A percentile compares a stretch with the other conserved stretches of the same genome.
phyloP scores from a whole-genome alignment of 805 yeast genomes.

The Saccharomycopsis sp. region DNA sequence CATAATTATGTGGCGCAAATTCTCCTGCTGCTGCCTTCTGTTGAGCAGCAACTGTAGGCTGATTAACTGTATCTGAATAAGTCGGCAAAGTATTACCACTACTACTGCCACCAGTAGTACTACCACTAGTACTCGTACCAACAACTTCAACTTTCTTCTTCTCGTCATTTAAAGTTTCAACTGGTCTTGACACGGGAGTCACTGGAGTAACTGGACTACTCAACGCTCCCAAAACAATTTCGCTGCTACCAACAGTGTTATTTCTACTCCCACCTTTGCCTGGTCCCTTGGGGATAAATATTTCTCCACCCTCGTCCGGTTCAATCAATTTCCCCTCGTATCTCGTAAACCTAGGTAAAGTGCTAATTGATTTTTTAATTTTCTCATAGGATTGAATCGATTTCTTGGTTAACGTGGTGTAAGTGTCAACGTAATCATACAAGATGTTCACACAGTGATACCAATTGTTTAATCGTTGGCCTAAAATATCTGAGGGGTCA shows the following conservation, averaged over 20 bases:
- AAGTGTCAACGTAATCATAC: conserved; percentile 20
- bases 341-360: conserved; percentile 19
- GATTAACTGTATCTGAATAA: conserved; percentile 8
- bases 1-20: conserved; percentile 19
- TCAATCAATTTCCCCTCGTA: conserved; percentile 15
- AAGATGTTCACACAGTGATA: conserved; percentile 16
- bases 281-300: conserved; percentile 12
- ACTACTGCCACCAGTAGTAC: neutral
- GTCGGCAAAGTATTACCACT: conserved; percentile 10
- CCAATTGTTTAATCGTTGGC: conserved; percentile 18
- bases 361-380: conserved; percentile 18
- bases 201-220: conserved; percentile 2
- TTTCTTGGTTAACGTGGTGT: conserved; percentile 17
- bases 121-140: neutral
- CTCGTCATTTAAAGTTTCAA: too few relatives aligned
- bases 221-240: conserved; percentile 20
- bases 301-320: conserved; percentile 5
- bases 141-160: too few relatives aligned
- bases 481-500: conserved; percentile 15
- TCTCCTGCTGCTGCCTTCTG: conserved; percentile 1
- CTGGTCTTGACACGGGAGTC: too few relatives aligned
- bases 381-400: conserved; percentile 19
- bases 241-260: conserved; percentile 21
- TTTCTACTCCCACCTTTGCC: conserved; percentile 5
- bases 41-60: conserved; percentile 5